phyloP scores from a whole-genome alignment of 768 basidiomycete species.

The Leucocoprinus leucothites region DNA sequence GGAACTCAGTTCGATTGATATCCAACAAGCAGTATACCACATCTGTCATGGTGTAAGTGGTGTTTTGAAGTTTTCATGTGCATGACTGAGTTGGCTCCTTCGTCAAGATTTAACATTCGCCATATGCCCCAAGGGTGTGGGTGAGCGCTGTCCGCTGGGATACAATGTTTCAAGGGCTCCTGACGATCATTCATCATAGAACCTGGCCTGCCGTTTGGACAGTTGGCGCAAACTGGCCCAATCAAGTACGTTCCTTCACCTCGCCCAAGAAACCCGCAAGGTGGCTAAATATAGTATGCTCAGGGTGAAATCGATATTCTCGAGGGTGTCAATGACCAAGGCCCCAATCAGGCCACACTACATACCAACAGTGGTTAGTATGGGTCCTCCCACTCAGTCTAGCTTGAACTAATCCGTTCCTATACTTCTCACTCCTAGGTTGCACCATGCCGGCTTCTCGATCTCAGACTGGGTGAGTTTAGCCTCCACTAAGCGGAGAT shows the following conservation, averaged over 20 bases:
- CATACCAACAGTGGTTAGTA: conserved; percentile 47
- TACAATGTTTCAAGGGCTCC: not conserved
- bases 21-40: conserved; percentile 52
- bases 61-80: conserved; percentile 1
- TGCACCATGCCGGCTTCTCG: conserved; percentile 53
- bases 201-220: conserved; percentile 48
- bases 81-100: not conserved
- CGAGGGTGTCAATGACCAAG: conserved; percentile 57
- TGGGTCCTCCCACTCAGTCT: not conserved
- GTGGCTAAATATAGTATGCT: conserved; percentile 12
- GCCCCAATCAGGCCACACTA: conserved; percentile 49
- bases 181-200: conserved; percentile 16
- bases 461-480: conserved; percentile 43
- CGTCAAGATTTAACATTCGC: conserved; percentile 29
- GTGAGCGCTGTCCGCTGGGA: conserved; percentile 24
- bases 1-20: conserved; percentile 55
- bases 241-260: conserved; percentile 21
- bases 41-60: conserved; percentile 53
- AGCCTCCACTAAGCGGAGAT: not conserved
- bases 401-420: not conserved
- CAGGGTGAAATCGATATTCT: conserved; percentile 53
- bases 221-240: conserved; percentile 33
- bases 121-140: conserved; percentile 60
- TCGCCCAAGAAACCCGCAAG: conserved; percentile 6
- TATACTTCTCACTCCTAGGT: conserved; percentile 22